Conservation (phyloP, 2,329 filamentous ascomycete genomes). For the Colletotrichum orbiculare region DNA sequence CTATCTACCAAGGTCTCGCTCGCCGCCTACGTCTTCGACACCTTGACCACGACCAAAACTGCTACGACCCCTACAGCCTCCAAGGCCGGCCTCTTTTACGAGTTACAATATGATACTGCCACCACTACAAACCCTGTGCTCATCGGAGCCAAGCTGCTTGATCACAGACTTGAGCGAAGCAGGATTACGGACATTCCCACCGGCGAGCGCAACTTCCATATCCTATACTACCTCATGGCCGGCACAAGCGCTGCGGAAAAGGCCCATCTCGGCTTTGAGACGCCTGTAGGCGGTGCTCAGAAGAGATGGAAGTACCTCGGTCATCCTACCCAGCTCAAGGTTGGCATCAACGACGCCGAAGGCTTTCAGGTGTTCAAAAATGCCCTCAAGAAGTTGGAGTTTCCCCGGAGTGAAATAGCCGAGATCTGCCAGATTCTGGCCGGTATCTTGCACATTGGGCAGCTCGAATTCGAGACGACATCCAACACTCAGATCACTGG, state of each 20-base stretch:
- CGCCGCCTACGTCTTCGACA: slow-evolving; percentile 95
- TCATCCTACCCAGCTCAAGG: slow-evolving; percentile 95
- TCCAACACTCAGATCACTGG: slow-evolving; percentile 81
- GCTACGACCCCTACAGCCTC: slow-evolving; percentile 95
- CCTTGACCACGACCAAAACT: slow-evolving; percentile 96
- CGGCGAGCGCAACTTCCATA: slow-evolving; percentile 95
- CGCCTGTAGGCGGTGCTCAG: slow-evolving; percentile 59
- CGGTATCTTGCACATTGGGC: slow-evolving; percentile 94
- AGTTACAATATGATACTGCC: slow-evolving; percentile 94
- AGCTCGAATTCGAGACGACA: slow-evolving; percentile 90
- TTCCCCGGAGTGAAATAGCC: slow-evolving; percentile 91
- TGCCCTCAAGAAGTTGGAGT: slow-evolving; percentile 91
- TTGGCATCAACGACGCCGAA: slow-evolving; percentile 94
- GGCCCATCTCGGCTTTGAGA: slow-evolving; percentile 77
- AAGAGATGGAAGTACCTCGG: slow-evolving; percentile 97
- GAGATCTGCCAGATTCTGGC: slow-evolving; percentile 97
- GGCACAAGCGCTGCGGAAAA: slow-evolving; percentile 94
- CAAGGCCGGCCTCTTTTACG: slow-evolving; percentile 94
- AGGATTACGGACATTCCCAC: slow-evolving; percentile 92
- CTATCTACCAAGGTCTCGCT: slow-evolving; percentile 93
- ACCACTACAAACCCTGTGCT: slow-evolving; percentile 86
- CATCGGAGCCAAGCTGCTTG: slow-evolving; percentile 92
- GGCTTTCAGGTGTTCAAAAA: slow-evolving; percentile 99
- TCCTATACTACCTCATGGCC: slow-evolving; percentile 93
- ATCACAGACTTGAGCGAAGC: slow-evolving; percentile 92